Percentiles rank a stretch among this genome's conserved stretches.
phyloP scores from a whole-genome alignment of 2,329 filamentous ascomycete genomes.

The Emergomyces orientalis region DNA sequence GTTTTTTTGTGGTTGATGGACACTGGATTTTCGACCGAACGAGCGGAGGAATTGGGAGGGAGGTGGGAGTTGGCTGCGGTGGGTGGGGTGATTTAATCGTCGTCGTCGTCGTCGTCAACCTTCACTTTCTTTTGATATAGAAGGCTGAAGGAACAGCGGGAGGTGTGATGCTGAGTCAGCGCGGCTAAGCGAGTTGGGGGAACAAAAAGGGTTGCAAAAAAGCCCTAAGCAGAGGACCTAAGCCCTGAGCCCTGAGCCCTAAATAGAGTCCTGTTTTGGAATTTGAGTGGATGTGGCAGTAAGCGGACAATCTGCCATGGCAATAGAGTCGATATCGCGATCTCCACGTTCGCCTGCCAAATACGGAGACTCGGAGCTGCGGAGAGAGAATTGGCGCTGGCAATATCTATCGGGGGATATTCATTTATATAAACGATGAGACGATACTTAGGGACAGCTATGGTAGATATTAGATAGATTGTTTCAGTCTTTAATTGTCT shows the following conservation, averaged over 20 bases:
- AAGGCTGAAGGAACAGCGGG: too few species aligned
- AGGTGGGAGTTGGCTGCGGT: conserved; percentile 14
- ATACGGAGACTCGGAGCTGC: background rate
- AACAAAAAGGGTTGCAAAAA: background rate
- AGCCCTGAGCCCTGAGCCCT: background rate
- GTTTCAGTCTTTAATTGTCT: background rate
- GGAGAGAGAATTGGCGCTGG: background rate
- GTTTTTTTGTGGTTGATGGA: conserved; percentile 28
- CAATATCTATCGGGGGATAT: background rate
- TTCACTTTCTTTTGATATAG: too few species aligned
- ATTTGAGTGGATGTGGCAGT: background rate
- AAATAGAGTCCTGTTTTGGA: background rate
- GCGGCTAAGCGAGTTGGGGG: conserved; percentile 13
- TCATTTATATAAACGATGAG: too few species aligned
- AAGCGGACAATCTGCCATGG: too few species aligned
- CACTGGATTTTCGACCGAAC: background rate
- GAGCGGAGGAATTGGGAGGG: conserved; percentile 23
- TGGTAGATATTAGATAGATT: background rate
- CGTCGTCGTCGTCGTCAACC: conserved; percentile 5
- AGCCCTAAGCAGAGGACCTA: conserved; percentile 13
- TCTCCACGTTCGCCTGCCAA: background rate
- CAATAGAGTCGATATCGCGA: too few species aligned
- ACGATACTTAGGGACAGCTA: background rate
- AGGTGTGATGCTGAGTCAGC: conserved; percentile 9
- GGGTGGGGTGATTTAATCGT: conserved; percentile 5